Base-by-base conservation (phyloP, 2,329 filamentous ascomycete species). In the Penicillium olsonii region DNA sequence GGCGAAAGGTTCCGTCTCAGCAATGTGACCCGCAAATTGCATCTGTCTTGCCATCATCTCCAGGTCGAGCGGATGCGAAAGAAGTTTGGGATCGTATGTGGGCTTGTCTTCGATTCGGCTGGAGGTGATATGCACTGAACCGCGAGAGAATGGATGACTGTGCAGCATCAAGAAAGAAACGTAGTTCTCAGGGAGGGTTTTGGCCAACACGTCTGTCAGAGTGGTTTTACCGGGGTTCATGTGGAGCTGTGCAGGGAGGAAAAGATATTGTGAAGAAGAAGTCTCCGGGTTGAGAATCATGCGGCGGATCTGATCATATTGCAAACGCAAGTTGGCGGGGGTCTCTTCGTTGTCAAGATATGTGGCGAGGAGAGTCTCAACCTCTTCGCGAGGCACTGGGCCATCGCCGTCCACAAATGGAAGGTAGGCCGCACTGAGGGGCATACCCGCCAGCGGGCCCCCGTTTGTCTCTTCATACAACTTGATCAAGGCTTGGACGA, bases 11-110 rank as follows among this genome's bases (percentile, higher is more conserved):
- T 52, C 41, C 0, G 64, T 62, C 5, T 47, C 18, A 4, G 54
- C 53, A 20, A 68, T 57, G 9, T 42, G 48, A 3, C 61, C 59
- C n/a, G 62, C 42, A 38, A 57, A 65, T 24, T 61, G 56, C 37
- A 60, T 47, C n/a, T 64, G 65, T 1, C 58, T 50, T n/a, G 64
- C 55, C 33, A 75, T 59, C 4, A 79, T 69, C 46, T 76, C 63
- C 15, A 66, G 65, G 50, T 80, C 76, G 0, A 73, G 66, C n/a
- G 68, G 57, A 31, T 74, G 65, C 0, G 65, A 67, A 4, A 80
- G 66, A 57, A 68, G 79, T 47, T 71, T 72, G 0, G 77, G 75
- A 54, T 79, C 68, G 49, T 77, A 71, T 18, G 69, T 56, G 0
- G 77, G 77, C 1, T 62, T 57, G 12, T 69, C 66, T 1, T 61